Percentiles rank a stretch among this genome's conserved stretches.
phyloP scores from a whole-genome alignment of 1,284 basidiomycete species.

The Dichomitus squalens region DNA sequence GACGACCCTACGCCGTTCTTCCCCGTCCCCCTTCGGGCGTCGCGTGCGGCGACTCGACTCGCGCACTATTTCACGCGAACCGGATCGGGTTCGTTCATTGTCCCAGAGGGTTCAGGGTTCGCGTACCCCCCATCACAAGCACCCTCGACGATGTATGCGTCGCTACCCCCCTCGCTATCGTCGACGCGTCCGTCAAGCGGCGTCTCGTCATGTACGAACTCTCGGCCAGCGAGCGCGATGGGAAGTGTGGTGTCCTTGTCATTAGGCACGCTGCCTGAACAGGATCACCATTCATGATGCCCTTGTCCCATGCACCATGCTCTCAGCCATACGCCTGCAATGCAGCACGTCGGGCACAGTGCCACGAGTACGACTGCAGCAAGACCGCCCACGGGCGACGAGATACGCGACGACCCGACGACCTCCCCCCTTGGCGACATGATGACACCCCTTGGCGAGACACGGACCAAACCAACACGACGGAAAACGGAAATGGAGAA shows the following conservation, averaged over 20 bases:
- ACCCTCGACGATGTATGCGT: constrained; percentile 17
- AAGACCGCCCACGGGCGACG: constrained; percentile 3
- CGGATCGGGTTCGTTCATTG: constrained; percentile 20
- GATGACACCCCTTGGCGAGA: neutral
- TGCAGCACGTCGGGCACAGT: constrained; percentile 6
- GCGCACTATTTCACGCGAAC: constrained; percentile 21
- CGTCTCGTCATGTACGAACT: constrained; percentile 22
- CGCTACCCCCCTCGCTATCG: constrained; percentile 20
- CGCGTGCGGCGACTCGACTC: constrained; percentile 22
- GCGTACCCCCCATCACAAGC: constrained; percentile 15
- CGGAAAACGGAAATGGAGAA: neutral
- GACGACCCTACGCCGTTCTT: constrained; percentile 26
- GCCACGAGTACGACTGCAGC: constrained; percentile 11
- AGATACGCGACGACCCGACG: constrained; percentile 1
- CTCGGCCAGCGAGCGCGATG: constrained; percentile 31
- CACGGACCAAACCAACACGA: neutral
- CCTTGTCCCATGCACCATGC: neutral
- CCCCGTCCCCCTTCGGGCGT: constrained; percentile 24
- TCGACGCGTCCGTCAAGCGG: constrained; percentile 32
- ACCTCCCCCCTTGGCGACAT: neutral
- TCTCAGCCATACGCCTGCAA: neutral
- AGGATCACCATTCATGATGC: constrained; percentile 23
- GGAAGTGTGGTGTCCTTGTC: constrained; percentile 18
- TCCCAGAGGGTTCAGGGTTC: constrained; percentile 10
- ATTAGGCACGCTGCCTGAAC: constrained; percentile 17